Evolutionary conservation across 305 asterid genomes (phyloP).

Genomic region (Salvia sclarea): DNA sequence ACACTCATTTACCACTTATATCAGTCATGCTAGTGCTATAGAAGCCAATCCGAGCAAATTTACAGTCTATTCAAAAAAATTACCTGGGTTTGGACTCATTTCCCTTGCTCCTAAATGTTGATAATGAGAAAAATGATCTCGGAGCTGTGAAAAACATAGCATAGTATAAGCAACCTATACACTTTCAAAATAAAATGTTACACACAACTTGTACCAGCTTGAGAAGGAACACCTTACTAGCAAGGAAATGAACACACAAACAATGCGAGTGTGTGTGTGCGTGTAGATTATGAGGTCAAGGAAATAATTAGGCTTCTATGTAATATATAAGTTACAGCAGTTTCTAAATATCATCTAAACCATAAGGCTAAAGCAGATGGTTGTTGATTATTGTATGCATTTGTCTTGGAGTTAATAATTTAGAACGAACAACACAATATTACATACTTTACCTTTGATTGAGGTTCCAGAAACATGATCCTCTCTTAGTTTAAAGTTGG

Average conservation of each 20-base stretch:
- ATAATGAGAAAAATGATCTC: slow-evolving; percentile 84
- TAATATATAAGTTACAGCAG: background rate
- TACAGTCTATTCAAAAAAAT: slow-evolving; percentile 31
- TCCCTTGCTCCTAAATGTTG: slow-evolving; percentile 93
- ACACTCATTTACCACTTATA: slow-evolving; percentile 22
- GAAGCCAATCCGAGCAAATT: slow-evolving; percentile 32
- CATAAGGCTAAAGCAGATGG: background rate
- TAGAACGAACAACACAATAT: background rate
- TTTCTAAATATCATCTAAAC: background rate
- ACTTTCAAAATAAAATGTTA: background rate
- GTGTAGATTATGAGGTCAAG: background rate
- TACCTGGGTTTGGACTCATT: slow-evolving; percentile 80
- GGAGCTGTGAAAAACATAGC: slow-evolving; percentile 46
- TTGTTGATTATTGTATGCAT: background rate
- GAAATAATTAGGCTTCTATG: background rate
- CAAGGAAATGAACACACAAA: background rate
- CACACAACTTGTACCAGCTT: background rate
- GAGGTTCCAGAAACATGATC: slow-evolving; percentile 88
- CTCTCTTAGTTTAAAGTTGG: slow-evolving; percentile 76
- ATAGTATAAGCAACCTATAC: slow-evolving; percentile 25
- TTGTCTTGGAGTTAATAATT: slow-evolving; percentile 12
- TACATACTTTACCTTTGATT: slow-evolving; percentile 63
- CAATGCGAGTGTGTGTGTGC: background rate
- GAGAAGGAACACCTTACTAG: slow-evolving; percentile 7
- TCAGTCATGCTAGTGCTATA: slow-evolving; percentile 24